Evolutionary conservation across 2,329 filamentous ascomycete genomes (phyloP), one percentile per base, ranked within the genome.

Genomic region (Alternaria rosae): DNA sequence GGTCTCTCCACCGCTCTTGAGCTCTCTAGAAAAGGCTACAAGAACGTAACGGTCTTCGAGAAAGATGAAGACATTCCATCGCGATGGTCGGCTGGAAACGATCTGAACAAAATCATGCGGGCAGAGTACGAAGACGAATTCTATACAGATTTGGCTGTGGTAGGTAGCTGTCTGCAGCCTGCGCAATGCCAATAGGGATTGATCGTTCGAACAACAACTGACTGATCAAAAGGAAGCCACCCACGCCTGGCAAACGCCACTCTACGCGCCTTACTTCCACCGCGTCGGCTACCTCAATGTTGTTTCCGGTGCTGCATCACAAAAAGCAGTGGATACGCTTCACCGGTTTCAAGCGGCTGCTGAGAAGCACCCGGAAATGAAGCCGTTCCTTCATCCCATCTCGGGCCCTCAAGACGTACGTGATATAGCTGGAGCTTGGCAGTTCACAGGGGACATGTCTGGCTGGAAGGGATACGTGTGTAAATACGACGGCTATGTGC

Each of bases 391-490:
- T 25, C 67, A 56, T 44, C 57, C 21, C 28, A 68, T 57, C 20
- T 63, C 25, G 3, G 72, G 70, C 2, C 66, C 62, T 0, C 70
- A 79, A 0, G 83, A 83, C 32, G 82, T 86, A 44, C 77, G 76
- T 9, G 71, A 80, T 74, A 75, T 12, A 80, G 79, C 35, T 23
- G 59, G 59, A 9, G 59, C 59, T 4, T 85, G 83, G 80, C 85
- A 86, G 64, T 84, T 72, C 52, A 65, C 64, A 3, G 85, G 85
- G 0, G 77, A 81, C 0, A 72, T 88, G 41, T 76, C 80, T 0
- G 83, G 83, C 1, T 89, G 86, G 84, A 82, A 79, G 25, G 88
- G 88, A 8, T 89, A 89, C 70, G 79, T 86, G 43, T 89, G 89
- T 69, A 79, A 78, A 4, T 82, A 85, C 6, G 86, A 84, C 11